Base-by-base conservation (phyloP, 2,329 filamentous ascomycete species). In the Fonsecaea nubica region DNA sequence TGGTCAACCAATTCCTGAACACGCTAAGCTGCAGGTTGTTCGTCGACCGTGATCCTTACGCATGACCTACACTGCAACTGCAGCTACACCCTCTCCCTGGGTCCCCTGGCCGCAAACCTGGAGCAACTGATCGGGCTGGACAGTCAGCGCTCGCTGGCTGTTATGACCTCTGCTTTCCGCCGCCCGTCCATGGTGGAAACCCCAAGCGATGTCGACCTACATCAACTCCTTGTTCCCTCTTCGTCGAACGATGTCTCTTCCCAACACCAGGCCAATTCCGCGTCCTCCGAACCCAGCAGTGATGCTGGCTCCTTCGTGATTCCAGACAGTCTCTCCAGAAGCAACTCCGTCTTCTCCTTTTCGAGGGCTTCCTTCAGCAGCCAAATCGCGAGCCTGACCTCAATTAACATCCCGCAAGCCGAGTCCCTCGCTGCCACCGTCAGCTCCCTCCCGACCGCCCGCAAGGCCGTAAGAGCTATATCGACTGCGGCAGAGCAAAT, bases 401-500 rank as follows among this genome's bases (percentile, higher is more conserved):
- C 93, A 18, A 89, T 98, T 65, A 90, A 92, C 74, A 85, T 98
- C 1, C 95, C 95, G 1, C 90, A 96, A 77, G 92, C 94, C 60
- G 89, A 90, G 52, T 90, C 92, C 0, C 84, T 99, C 25, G 92
- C 92, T 33, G 90, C 89, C 69, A 92, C 90, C 75, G 93, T 99
- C 57, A 87, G 89, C 8, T 89, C 92, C 15, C 95, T 98, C 56
- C 88, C 92, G 9, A 95, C 91, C 0, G 92, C 93, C 2, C 89
- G 91, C 66, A 87, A 89, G n/a, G 95, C 94, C 32, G 88, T 92
- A 9, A 90, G 88, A 67, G 92, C 93, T 0, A 84, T 98, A 62
- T 90, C 92, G 71, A 91, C 92, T 72, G 92, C 94, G 10, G 92
- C 93, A 4, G 92, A 96, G 68, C 93, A 98, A 78, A 98, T 99